Percentiles rank a stretch among this genome's conserved stretches.
Conservation (phyloP, 441 rosid species). For the Erodium moschatum region DNA sequence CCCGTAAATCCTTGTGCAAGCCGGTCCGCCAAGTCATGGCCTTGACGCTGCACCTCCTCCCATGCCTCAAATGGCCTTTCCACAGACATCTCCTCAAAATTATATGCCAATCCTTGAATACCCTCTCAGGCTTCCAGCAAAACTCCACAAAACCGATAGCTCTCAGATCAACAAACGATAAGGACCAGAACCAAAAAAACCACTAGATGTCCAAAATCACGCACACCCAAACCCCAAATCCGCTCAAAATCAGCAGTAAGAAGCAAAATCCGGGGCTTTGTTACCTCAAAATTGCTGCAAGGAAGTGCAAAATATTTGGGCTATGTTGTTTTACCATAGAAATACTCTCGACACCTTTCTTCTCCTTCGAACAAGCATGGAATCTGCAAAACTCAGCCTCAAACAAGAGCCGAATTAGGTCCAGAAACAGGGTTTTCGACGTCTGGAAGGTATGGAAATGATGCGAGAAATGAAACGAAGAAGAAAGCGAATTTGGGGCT, state of each 20-base stretch:
- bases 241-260: no score
- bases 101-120: background rate
- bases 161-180: no score
- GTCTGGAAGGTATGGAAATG: no score
- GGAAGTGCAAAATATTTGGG: background rate
- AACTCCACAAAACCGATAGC: background rate
- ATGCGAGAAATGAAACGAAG: background rate
- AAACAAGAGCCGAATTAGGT: background rate
- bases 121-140: background rate
- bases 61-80: slow-evolving; percentile 21
- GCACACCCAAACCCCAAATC: no score
- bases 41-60: slow-evolving; percentile 40
- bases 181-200: no score
- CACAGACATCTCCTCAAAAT: slow-evolving; percentile 13
- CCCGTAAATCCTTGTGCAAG: slow-evolving; percentile 84
- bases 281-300: background rate
- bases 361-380: background rate
- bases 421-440: background rate
- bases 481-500: no score
- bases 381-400: background rate
- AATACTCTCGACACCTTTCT: no score
- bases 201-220: no score
- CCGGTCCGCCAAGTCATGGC: slow-evolving; percentile 77
- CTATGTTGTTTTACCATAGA: no score
- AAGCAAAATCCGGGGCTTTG: background rate